These are phyloP conservation scores for Mycena epipterygia DNA, from an alignment of 768 basidiomycete species.

Conservation along the genomic window DNA sequence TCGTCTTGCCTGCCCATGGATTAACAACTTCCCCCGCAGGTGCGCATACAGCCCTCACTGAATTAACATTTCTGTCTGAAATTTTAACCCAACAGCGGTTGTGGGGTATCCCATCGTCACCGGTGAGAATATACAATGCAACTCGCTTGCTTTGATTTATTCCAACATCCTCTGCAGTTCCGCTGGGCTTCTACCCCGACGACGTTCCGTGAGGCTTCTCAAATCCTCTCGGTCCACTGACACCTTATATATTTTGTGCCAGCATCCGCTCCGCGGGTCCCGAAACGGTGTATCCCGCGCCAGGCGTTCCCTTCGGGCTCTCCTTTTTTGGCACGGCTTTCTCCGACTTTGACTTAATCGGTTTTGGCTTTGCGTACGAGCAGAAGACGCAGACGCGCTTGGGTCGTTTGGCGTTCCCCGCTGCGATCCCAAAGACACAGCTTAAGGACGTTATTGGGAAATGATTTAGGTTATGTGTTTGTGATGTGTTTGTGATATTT, in stretches of 20 bases:
- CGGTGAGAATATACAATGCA: conserved; percentile 48
- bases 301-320: conserved; percentile 72
- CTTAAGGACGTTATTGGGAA: conserved; percentile 50
- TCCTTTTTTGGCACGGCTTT: conserved; percentile 74
- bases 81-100: conserved; percentile 52
- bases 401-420: conserved; percentile 60
- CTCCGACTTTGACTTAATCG: conserved; percentile 70
- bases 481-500: too few species aligned
- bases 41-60: conserved; percentile 29
- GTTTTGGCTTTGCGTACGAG: conserved; percentile 75
- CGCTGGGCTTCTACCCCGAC: conserved; percentile 64
- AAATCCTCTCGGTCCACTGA: background rate
- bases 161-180: conserved; percentile 52
- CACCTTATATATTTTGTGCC: background rate
- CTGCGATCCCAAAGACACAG: conserved; percentile 69
- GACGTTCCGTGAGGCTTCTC: conserved; percentile 46
- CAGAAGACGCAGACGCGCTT: conserved; percentile 70
- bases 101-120: conserved; percentile 78
- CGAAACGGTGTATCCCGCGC: conserved; percentile 60
- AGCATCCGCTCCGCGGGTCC: conserved; percentile 51
- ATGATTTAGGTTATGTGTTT: conserved; percentile 12
- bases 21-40: conserved; percentile 56
- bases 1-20: conserved; percentile 61
- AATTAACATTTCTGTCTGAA: background rate
- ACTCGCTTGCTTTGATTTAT: background rate